Evolutionary conservation across 106 monocot species (phyloP).

Genomic region (Allium sativum): DNA sequence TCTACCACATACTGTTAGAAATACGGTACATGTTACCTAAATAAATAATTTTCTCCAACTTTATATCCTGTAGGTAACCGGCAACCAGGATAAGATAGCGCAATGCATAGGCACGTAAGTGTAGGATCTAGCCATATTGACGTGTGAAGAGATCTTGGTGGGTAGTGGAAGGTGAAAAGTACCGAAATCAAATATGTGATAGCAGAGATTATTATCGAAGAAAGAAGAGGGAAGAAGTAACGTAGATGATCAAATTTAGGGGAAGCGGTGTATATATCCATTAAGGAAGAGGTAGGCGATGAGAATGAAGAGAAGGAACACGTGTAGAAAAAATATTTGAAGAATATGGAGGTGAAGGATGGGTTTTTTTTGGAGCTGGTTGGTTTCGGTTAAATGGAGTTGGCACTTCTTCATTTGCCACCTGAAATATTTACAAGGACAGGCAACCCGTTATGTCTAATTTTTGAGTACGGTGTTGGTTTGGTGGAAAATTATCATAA

Average conservation of each 20-base stretch:
- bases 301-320: conserved; percentile 22
- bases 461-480: no score
- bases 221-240: conserved; percentile 35
- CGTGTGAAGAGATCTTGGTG: conserved; percentile 17
- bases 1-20: no score
- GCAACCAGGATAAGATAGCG: conserved; percentile 42
- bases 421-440: not conserved
- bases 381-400: not conserved
- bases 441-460: no score
- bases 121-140: conserved; percentile 50
- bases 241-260: conserved; percentile 14
- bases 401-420: not conserved
- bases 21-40: no score
- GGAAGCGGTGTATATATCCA: conserved; percentile 5
- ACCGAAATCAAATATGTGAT: conserved; percentile 19
- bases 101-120: conserved; percentile 17
- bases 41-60: no score
- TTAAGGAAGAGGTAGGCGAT: conserved; percentile 27
- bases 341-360: conserved; percentile 9
- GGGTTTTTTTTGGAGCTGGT: not conserved
- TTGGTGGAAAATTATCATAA: no score
- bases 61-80: no score
- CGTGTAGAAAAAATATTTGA: conserved; percentile 35
- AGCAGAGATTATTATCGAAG: conserved; percentile 24
- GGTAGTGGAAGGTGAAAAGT: conserved; percentile 22